phyloP scores from a whole-genome alignment of 108 stramenopile species.

The Cyclotella distinguenda region DNA sequence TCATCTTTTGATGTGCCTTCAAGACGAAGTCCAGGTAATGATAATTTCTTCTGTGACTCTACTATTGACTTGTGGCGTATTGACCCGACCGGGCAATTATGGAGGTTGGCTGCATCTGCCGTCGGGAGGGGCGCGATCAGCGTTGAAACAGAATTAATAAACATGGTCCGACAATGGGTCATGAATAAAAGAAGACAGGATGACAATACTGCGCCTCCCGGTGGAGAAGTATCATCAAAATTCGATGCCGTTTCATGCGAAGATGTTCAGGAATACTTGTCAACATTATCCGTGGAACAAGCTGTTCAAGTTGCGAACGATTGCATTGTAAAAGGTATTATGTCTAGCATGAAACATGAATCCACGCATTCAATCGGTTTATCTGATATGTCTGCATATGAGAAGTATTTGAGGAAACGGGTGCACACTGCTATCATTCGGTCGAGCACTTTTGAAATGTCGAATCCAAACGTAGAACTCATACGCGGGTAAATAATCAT shows the following conservation, averaged over 20 bases:
- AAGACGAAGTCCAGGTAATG: too few relatives aligned
- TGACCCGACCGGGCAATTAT: conserved; percentile 86
- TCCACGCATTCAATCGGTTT: neutral
- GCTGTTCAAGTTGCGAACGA: conserved; percentile 39
- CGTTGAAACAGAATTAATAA: conserved; percentile 48
- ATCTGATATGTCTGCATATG: neutral
- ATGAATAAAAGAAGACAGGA: conserved; percentile 2
- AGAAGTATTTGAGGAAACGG: conserved; percentile 17
- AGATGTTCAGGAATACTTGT: conserved; percentile 41
- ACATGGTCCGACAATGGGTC: conserved; percentile 15
- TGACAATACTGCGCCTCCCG: too few relatives aligned
- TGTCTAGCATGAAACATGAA: conserved; percentile 16
- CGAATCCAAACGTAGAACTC: conserved; percentile 4
- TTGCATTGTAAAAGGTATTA: conserved; percentile 40
- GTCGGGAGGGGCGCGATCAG: conserved; percentile 53
- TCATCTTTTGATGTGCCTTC: too few relatives aligned
- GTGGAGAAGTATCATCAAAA: neutral
- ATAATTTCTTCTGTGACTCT: neutral
- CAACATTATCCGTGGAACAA: conserved; percentile 21
- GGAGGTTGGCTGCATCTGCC: conserved; percentile 64
- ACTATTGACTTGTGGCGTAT: conserved; percentile 57
- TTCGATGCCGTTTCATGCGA: neutral
- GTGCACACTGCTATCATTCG: conserved; percentile 16
- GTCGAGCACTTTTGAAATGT: conserved; percentile 2
- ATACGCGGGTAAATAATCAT: neutral